Base-by-base conservation (phyloP, 164 flowering plant species). In the Vitis riparia region DNA sequence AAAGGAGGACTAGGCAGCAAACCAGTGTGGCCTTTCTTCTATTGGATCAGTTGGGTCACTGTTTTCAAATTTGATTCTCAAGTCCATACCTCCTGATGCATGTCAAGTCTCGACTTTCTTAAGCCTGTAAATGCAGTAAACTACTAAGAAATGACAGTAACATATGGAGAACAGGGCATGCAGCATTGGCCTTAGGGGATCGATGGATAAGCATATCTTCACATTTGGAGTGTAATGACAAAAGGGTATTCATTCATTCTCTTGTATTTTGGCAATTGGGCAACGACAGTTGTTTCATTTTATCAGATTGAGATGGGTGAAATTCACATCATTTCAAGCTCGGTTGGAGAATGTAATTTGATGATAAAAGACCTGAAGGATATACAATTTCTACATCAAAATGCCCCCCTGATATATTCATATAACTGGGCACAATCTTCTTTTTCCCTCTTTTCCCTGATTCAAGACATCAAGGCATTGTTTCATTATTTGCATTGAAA, bases 1-100 rank as follows among this genome's bases (percentile, higher is more conserved):
- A 62, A 86, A 72, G 59, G 62, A 74, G 59, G 87, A 85, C 51
- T 81, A 83, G 76, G 65, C 72, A 29, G 9, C 8, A 12, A 9
- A 59, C 51, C 50, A 51, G 53, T 9, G 17, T 9, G 17, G 58
- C n/a, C 10, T 68, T 3, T 59, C 51, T 16, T 19, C 30, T 16
- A 52, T 32, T 23, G 63, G 30, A 59, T 57, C 53, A 6, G 10
- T 57, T 19, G 16, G 59, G 27, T 23, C 27, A 23, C 27, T 23
- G 27, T 23, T 23, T 23, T 23, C 27, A 23, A 23, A 1, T 23
- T 23, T 23, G 27, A 23, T 23, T 23, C 27, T 23, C 27, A 23
- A 23, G 27, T 23, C 0, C 55, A 17, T 63, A 16, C 55, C 52
- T 50, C 55, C 1, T 50, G 67, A 51, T 49, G 11, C 15, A 23